Evolutionary conservation across 2,329 filamentous ascomycete species (phyloP).

Genomic region (Neurospora sp.): DNA sequence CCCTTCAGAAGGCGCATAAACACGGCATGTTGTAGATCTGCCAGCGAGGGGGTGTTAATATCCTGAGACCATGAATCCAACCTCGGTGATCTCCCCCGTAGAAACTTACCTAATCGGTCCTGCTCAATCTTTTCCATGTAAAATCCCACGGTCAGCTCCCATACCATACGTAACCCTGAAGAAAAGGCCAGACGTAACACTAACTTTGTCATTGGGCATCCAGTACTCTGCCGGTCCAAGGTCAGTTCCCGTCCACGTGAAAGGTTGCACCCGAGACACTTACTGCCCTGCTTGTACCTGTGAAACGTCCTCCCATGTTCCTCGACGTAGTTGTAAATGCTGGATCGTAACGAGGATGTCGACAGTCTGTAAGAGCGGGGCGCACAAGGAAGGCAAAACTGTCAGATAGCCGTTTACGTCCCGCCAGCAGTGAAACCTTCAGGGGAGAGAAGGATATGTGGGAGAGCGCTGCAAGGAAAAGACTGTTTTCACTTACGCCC

Average conservation of each 20-base stretch:
- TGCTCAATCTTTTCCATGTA: conserved; percentile 6
- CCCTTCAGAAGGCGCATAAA: conserved; percentile 8
- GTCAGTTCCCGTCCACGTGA: neutral
- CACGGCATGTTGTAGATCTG: conserved; percentile 12
- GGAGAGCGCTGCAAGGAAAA: neutral
- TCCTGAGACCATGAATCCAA: neutral
- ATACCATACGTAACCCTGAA: neutral
- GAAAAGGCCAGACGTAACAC: neutral
- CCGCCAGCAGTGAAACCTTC: neutral
- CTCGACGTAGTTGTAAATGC: conserved; percentile 9
- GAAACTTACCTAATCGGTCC: conserved; percentile 8
- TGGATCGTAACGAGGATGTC: conserved; percentile 2
- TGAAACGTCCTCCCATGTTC: conserved; percentile 12
- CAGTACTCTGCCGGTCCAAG: conserved; percentile 5
- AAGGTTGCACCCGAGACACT: neutral
- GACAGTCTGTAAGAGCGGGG: neutral
- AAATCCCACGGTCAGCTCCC: neutral
- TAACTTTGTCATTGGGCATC: conserved; percentile 11
- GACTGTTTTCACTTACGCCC: neutral
- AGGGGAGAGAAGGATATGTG: neutral
- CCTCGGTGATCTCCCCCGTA: neutral
- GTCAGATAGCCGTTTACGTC: neutral
- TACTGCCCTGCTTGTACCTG: conserved; percentile 11
- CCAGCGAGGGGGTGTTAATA: neutral
- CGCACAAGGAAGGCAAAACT: neutral